These are phyloP conservation scores for Nemania diffusa DNA, from an alignment of 2,329 filamentous ascomycete genomes.

Conservation along the genomic window DNA sequence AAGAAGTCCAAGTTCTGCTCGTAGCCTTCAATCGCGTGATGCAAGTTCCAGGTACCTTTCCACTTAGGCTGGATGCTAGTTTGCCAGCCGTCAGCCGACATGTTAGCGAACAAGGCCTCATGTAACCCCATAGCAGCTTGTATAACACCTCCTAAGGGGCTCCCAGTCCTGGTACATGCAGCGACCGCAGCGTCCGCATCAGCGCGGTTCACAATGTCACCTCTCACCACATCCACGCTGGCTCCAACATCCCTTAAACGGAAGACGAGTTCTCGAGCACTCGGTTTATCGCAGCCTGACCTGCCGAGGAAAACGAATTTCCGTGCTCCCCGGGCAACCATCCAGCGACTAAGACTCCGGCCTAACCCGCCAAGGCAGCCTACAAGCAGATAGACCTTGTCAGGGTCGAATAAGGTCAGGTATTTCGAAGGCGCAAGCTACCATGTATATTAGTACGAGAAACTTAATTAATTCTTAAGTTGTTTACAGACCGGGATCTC, in stretches of 20 bases:
- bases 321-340: constrained; percentile 47
- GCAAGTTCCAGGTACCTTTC: constrained; percentile 41
- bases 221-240: constrained; percentile 39
- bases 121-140: constrained; percentile 50
- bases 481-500: no score
- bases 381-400: constrained; percentile 38
- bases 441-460: no score
- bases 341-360: constrained; percentile 49
- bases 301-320: constrained; percentile 49
- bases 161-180: constrained; percentile 20
- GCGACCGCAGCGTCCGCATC: constrained; percentile 28
- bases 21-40: constrained; percentile 34
- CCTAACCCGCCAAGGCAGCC: constrained; percentile 50
- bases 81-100: constrained; percentile 45
- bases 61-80: constrained; percentile 40
- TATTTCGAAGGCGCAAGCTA: no score
- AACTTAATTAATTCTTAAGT: no score
- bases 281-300: constrained; percentile 43
- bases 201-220: constrained; percentile 36
- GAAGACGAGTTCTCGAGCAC: constrained; percentile 39
- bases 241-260: constrained; percentile 39
- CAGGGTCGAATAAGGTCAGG: constrained; percentile 28
- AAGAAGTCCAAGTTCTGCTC: constrained; percentile 48
- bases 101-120: constrained; percentile 43
- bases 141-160: constrained; percentile 39